Percentiles rank a stretch among this genome's conserved stretches.
Conservation (phyloP, 2,329 filamentous ascomycete species). For the Sporothrix schenckii region DNA sequence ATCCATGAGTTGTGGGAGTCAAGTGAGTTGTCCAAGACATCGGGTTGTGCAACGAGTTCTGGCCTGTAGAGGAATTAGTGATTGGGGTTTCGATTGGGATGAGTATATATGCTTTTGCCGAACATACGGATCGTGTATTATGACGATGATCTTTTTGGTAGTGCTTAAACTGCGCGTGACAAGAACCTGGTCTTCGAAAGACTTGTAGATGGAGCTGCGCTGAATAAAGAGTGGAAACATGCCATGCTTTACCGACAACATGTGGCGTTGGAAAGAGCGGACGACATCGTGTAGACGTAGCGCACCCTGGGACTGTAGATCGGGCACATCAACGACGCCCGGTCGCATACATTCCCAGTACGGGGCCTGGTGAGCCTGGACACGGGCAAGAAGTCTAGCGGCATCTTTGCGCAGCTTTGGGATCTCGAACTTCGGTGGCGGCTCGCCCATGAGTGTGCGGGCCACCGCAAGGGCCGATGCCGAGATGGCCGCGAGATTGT, state of each 20-base stretch:
- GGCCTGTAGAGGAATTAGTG: constrained; percentile 53
- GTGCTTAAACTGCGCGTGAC: constrained; percentile 72
- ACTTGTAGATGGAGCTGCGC: constrained; percentile 69
- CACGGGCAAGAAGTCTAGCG: constrained; percentile 58
- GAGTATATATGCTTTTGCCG: not conserved
- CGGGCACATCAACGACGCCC: constrained; percentile 58
- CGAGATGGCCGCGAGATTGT: constrained; percentile 91
- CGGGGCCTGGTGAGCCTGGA: constrained; percentile 63
- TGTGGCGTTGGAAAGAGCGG: constrained; percentile 72
- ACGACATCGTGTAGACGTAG: constrained; percentile 78
- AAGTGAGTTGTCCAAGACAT: constrained; percentile 70
- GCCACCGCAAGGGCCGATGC: constrained; percentile 90
- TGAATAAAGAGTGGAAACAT: constrained; percentile 84
- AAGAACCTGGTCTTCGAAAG: constrained; percentile 84
- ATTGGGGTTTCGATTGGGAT: constrained; percentile 22
- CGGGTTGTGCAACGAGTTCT: constrained; percentile 67
- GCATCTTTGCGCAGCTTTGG: constrained; percentile 62
- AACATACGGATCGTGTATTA: constrained; percentile 86
- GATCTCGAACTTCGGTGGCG: constrained; percentile 66
- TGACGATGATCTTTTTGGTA: constrained; percentile 71
- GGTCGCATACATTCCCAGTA: constrained; percentile 91
- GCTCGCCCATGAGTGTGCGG: constrained; percentile 91
- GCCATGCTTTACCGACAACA: constrained; percentile 69
- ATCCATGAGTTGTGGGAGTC: constrained; percentile 87
- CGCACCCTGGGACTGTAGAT: constrained; percentile 56